A percentile compares a stretch with the other conserved stretches of the same genome.
Conservation (phyloP, 2,329 filamentous ascomycete species). For the Malbranchea zuffiana region DNA sequence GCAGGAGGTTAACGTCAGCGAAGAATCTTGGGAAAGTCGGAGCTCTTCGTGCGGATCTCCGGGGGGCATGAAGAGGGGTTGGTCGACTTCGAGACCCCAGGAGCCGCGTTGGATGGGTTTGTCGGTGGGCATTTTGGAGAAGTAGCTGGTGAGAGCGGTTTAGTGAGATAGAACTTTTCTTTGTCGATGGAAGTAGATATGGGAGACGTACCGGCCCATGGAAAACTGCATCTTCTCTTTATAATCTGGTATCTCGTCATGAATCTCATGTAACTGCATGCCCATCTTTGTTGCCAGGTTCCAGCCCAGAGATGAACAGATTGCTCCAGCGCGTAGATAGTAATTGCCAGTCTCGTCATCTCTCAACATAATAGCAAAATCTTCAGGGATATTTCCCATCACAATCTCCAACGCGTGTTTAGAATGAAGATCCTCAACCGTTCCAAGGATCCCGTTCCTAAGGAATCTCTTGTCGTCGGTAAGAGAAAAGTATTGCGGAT, state of each 20-base stretch:
- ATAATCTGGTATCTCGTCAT: constrained; percentile 66
- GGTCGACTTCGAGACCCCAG: constrained; percentile 68
- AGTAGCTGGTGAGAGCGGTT: constrained; percentile 47
- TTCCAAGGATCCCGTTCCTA: constrained; percentile 57
- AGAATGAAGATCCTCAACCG: constrained; percentile 47
- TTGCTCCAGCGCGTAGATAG: constrained; percentile 60
- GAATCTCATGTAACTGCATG: constrained; percentile 57
- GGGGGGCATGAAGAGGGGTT: constrained; percentile 63
- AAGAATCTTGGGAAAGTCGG: constrained; percentile 47
- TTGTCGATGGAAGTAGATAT: not conserved
- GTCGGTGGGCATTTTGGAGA: constrained; percentile 62
- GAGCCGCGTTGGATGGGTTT: constrained; percentile 73
- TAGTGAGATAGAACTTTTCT: constrained; percentile 1
- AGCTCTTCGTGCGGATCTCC: constrained; percentile 54
- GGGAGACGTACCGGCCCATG: constrained; percentile 58
- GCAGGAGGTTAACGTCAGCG: constrained; percentile 48
- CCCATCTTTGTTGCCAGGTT: constrained; percentile 65
- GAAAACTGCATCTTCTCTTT: constrained; percentile 79
- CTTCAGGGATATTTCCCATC: constrained; percentile 69
- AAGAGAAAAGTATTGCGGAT: constrained; percentile 62
- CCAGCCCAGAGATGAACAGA: constrained; percentile 75
- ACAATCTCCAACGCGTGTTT: constrained; percentile 59
- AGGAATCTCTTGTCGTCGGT: constrained; percentile 46
- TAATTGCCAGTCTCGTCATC: constrained; percentile 63
- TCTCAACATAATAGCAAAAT: constrained; percentile 67